Percentiles rank a stretch among this genome's conserved stretches.
phyloP scores from a whole-genome alignment of 345 rosid species.

The Rubroshorea leprosula region DNA sequence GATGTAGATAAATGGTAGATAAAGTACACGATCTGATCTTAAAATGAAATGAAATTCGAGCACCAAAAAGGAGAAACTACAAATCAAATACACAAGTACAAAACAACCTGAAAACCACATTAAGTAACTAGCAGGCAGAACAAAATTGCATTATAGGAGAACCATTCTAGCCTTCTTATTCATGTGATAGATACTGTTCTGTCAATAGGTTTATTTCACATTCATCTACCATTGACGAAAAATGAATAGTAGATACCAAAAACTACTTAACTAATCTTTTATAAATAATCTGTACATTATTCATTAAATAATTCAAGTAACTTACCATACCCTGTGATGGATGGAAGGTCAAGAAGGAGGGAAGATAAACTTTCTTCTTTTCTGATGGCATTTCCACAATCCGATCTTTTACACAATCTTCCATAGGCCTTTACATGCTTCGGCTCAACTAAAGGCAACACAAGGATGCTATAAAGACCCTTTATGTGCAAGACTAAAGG shows the following conservation, averaged over 20 bases:
- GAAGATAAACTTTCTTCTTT: slow-evolving; percentile 64
- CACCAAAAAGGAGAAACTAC: background rate
- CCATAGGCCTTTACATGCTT: slow-evolving; percentile 50
- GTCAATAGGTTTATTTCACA: background rate
- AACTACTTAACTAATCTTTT: background rate
- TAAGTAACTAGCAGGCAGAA: slow-evolving; percentile 2
- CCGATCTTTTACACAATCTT: slow-evolving; percentile 51
- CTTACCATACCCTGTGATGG: slow-evolving; percentile 94
- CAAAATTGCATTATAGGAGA: background rate
- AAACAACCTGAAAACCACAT: slow-evolving; percentile 2
- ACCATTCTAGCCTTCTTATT: background rate
- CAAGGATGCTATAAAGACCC: slow-evolving; percentile 53
- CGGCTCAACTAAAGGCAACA: slow-evolving; percentile 74
- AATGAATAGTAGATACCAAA: background rate
- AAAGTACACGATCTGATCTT: background rate
- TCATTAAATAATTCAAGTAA: slow-evolving; percentile 20
- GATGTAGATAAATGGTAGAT: background rate
- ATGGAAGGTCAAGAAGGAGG: slow-evolving; percentile 80
- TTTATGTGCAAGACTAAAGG: slow-evolving; percentile 72
- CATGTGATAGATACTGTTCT: background rate
- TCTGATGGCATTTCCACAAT: slow-evolving; percentile 75
- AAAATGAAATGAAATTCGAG: too few relatives aligned
- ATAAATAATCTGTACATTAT: background rate
- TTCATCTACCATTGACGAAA: background rate
- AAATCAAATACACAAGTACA: background rate